These are phyloP conservation scores for Stagonosporopsis chrysanthemi DNA, from an alignment of 2,329 filamentous ascomycete species.

Conservation along the genomic window DNA sequence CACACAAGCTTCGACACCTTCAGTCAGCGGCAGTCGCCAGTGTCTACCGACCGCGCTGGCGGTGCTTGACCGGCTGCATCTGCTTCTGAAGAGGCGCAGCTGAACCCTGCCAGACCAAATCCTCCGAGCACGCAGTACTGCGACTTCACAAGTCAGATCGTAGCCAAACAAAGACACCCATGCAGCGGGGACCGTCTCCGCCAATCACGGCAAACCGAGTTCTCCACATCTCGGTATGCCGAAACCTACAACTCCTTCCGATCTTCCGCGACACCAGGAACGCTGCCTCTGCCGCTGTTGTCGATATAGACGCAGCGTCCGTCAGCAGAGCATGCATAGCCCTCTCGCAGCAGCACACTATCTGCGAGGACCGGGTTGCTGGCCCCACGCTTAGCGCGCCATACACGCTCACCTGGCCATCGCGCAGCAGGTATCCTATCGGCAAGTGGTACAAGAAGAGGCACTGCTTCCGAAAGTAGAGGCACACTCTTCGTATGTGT, in stretches of 20 bases:
- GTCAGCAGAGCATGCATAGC: conserved; percentile 5
- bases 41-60: neutral
- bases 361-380: conserved; percentile 2
- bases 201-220: conserved; percentile 19
- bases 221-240: conserved; percentile 15
- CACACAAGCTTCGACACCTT: conserved; percentile 6
- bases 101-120: conserved; percentile 11
- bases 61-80: conserved; percentile 1
- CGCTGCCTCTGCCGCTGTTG: conserved; percentile 8
- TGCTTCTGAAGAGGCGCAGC: conserved; percentile 9
- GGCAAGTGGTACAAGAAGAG: conserved; percentile 17
- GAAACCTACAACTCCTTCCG: conserved; percentile 9
- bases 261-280: conserved; percentile 1
- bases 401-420: conserved; percentile 6
- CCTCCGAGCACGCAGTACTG: conserved; percentile 12
- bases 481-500: conserved; percentile 7
- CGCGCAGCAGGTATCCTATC: conserved; percentile 14
- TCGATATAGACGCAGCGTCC: neutral
- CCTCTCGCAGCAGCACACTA: conserved; percentile 2
- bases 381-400: conserved; percentile 11
- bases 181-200: conserved; percentile 5
- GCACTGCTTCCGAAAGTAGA: conserved; percentile 6
- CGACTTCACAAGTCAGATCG: conserved; percentile 11
- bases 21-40: conserved; percentile 10
- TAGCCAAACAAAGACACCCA: conserved; percentile 4